phyloP scores from a whole-genome alignment of 768 basidiomycete species.

The Gloeopeniophorella convolvens region DNA sequence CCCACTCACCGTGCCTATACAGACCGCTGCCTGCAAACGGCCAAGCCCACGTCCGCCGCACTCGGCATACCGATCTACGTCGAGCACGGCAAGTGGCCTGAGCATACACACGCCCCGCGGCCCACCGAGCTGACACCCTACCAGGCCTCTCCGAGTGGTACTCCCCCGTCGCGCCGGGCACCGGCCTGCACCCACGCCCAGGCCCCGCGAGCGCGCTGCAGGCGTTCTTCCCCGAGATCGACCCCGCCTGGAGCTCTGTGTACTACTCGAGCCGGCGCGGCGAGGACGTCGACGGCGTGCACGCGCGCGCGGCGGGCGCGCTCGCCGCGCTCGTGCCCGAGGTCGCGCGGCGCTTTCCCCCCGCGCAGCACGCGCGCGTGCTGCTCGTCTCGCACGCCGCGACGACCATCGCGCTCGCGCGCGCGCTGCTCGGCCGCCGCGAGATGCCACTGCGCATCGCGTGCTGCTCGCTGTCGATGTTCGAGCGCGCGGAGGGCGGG shows the following conservation, averaged over 20 bases:
- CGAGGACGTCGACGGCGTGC: constrained; percentile 57
- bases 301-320: constrained; percentile 51
- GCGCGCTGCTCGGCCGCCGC: constrained; percentile 50
- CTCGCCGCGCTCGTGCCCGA: constrained; percentile 45
- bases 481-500: constrained; percentile 34
- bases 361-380: constrained; percentile 41
- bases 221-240: constrained; percentile 51
- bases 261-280: constrained; percentile 70
- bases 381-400: constrained; percentile 73
- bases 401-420: constrained; percentile 58
- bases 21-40: constrained; percentile 88
- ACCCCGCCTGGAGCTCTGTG: constrained; percentile 52
- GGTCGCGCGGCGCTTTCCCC: constrained; percentile 39
- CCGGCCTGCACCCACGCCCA: constrained; percentile 74
- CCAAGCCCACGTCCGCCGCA: constrained; percentile 53
- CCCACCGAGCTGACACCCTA: no score
- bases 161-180: constrained; percentile 57
- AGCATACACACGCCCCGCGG: not conserved
- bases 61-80: constrained; percentile 65
- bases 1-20: not conserved
- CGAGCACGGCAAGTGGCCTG: constrained; percentile 57
- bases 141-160: constrained; percentile 78
- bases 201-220: constrained; percentile 47
- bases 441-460: constrained; percentile 53
- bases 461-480: constrained; percentile 67